Percentiles rank a stretch among this genome's conserved stretches.
These are phyloP conservation scores for Botrytis paeoniae DNA, from an alignment of 2,329 filamentous ascomycete species.

Conservation along the genomic window DNA sequence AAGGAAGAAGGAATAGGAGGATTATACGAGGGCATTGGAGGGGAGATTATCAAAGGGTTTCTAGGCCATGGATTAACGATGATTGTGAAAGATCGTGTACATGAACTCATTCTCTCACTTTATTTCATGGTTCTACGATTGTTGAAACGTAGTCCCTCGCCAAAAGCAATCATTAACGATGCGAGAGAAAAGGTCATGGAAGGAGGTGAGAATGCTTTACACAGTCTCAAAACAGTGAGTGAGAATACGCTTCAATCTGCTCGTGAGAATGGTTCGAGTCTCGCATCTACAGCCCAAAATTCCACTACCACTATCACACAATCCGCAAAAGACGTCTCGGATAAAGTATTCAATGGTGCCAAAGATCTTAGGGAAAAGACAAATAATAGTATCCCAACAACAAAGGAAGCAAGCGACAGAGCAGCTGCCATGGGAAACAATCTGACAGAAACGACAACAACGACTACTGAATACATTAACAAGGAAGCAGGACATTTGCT, in stretches of 20 bases:
- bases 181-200: slow-evolving; percentile 32
- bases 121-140: slow-evolving; percentile 64
- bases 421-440: slow-evolving; percentile 22
- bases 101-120: slow-evolving; percentile 65
- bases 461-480: slow-evolving; percentile 24
- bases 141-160: slow-evolving; percentile 44
- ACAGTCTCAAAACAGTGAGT: neutral
- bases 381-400: neutral
- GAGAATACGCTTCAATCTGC: neutral
- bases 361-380: neutral
- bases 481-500: slow-evolving; percentile 34
- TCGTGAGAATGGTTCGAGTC: neutral
- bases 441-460: slow-evolving; percentile 22
- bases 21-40: slow-evolving; percentile 72
- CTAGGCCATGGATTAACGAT: slow-evolving; percentile 85
- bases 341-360: neutral
- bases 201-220: slow-evolving; percentile 25
- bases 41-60: slow-evolving; percentile 78
- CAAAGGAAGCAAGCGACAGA: neutral
- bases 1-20: slow-evolving; percentile 63
- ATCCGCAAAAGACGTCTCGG: neutral
- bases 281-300: neutral
- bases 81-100: slow-evolving; percentile 77
- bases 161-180: slow-evolving; percentile 41
- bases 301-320: neutral